Conservation (phyloP, 352 stramenopile genomes). For the Phytophthora podocarpi region DNA sequence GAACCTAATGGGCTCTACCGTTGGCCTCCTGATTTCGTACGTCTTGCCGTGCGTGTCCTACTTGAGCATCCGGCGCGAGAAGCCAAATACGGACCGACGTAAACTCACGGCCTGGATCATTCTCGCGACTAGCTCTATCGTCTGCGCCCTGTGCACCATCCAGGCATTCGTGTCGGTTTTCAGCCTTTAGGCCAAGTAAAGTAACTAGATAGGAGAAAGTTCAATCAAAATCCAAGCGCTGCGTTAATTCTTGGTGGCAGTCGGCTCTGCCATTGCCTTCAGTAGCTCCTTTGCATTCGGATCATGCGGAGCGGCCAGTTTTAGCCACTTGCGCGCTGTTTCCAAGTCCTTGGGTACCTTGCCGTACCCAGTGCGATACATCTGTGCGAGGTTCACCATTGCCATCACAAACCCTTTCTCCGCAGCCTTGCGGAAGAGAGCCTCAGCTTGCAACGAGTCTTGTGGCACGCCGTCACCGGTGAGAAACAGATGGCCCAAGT, state of each 20-base stretch:
- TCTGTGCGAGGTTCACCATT: conserved; percentile 88
- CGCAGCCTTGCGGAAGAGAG: conserved; percentile 72
- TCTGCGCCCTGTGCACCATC: conserved; percentile 77
- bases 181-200: conserved; percentile 26
- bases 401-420: conserved; percentile 87
- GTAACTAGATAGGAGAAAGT: conserved; percentile 19
- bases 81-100: conserved; percentile 64
- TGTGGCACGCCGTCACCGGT: conserved; percentile 65
- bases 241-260: conserved; percentile 12
- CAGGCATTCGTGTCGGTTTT: conserved; percentile 62
- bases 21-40: conserved; percentile 89
- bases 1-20: conserved; percentile 90
- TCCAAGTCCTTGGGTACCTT: conserved; percentile 67
- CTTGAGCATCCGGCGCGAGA: conserved; percentile 79
- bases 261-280: conserved; percentile 34
- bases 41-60: conserved; percentile 90
- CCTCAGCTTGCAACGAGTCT: conserved; percentile 67
- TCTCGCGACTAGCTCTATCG: conserved; percentile 68
- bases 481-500: conserved; percentile 75
- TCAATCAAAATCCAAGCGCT: conserved; percentile 10
- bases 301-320: conserved; percentile 76
- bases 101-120: conserved; percentile 82
- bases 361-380: conserved; percentile 78
- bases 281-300: conserved; percentile 81
- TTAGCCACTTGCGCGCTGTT: conserved; percentile 75